A percentile compares a stretch with the other conserved stretches of the same genome.
Conservation (phyloP, 331 rosid species). For the Prunus yedoensis region DNA sequence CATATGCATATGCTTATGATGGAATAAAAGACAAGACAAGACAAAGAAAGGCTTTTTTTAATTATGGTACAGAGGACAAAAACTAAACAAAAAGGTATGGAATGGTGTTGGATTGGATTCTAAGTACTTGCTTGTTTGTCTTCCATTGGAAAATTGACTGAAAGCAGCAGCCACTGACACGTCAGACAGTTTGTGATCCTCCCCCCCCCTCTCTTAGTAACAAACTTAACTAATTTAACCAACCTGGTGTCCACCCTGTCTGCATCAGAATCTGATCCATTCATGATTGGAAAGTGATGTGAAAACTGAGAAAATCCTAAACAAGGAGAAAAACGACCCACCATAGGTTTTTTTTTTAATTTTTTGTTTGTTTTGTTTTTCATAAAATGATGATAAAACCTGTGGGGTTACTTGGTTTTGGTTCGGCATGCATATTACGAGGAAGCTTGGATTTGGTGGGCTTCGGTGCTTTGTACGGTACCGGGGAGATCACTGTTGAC, state of each 20-base stretch:
- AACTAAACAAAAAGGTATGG: no score
- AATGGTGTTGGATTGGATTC: no score
- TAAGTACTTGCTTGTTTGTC: not conserved
- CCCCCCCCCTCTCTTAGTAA: no score
- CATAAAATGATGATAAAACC: not conserved
- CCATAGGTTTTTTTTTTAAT: not conserved
- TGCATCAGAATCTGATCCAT: constrained; percentile 28
- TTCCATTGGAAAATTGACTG: constrained; percentile 16
- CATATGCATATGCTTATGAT: no score
- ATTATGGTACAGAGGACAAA: no score
- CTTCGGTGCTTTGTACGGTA: not conserved
- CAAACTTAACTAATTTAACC: no score
- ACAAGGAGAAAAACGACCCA: not conserved
- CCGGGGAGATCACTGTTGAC: not conserved
- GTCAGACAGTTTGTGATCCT: constrained; percentile 15
- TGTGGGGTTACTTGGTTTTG: constrained; percentile 18
- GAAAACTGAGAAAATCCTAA: constrained; percentile 11
- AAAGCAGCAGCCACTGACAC: constrained; percentile 8
- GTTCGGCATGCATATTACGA: not conserved
- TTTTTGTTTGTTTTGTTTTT: not conserved
- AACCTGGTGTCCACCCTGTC: constrained; percentile 19
- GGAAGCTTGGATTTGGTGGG: constrained; percentile 25
- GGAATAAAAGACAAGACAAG: constrained; percentile 1
- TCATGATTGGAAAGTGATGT: constrained; percentile 32
- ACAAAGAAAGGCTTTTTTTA: constrained; percentile 30